Evolutionary conservation across 83 land plant genomes (phyloP).

Genomic region (Picea abies): DNA sequence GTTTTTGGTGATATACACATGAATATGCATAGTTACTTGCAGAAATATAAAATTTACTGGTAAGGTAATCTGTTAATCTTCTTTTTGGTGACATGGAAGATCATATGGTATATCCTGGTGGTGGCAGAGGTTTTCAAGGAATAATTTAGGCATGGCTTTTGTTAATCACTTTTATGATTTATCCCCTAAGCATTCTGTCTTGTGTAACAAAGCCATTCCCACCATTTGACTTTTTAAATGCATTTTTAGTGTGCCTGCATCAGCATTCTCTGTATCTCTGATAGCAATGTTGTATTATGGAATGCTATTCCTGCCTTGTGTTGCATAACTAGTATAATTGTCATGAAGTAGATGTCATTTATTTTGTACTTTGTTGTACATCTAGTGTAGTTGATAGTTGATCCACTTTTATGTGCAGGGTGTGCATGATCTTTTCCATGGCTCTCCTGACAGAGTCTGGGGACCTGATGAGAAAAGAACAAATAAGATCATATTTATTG

Average conservation of each 20-base stretch:
- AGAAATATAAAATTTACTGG: background rate
- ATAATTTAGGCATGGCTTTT: no score
- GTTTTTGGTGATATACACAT: background rate
- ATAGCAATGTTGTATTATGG: background rate
- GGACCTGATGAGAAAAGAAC: conserved; percentile 64
- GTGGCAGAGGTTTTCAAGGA: no score
- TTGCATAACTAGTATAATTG: background rate
- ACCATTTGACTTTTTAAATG: background rate
- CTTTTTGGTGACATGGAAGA: background rate
- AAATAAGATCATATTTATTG: conserved; percentile 86
- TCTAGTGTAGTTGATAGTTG: background rate
- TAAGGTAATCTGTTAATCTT: background rate
- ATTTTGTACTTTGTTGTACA: background rate
- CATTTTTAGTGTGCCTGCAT: background rate
- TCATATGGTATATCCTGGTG: background rate
- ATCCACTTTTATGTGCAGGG: conserved; percentile 41
- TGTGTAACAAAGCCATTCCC: background rate
- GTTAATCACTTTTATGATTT: no score
- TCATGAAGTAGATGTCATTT: background rate
- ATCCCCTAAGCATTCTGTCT: background rate
- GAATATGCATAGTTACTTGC: background rate
- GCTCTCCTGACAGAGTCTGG: conserved; percentile 79
- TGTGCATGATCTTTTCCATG: conserved; percentile 84
- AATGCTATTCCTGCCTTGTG: background rate
- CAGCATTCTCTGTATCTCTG: no score